Conservation (phyloP, 2,329 filamentous ascomycete genomes). For the Dactylonectria estremocensis region DNA sequence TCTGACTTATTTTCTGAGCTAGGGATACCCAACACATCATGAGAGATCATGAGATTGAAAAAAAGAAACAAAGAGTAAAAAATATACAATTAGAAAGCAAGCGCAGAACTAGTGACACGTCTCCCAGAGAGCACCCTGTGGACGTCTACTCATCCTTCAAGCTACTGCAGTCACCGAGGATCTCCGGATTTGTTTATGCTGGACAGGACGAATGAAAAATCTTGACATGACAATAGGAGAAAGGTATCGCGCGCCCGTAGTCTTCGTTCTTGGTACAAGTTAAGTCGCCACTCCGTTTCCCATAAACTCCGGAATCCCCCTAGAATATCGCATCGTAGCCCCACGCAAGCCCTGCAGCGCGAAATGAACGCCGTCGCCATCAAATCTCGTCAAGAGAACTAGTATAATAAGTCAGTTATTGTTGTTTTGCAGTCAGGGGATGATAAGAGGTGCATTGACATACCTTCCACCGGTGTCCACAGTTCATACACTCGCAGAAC, state of each 20-base stretch:
- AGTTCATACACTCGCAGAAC: constrained; percentile 80
- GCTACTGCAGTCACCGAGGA: constrained; percentile 19
- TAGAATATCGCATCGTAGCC: constrained; percentile 31
- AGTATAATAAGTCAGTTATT: constrained; percentile 27
- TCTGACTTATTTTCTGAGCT: constrained; percentile 67
- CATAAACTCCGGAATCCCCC: constrained; percentile 45
- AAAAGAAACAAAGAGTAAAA: background rate
- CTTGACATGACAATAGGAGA: constrained; percentile 35
- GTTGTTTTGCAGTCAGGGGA: background rate
- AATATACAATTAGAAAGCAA: constrained; percentile 2
- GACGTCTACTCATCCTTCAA: constrained; percentile 10
- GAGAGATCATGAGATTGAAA: constrained; percentile 23
- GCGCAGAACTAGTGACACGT: constrained; percentile 11
- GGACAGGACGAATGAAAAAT: constrained; percentile 21
- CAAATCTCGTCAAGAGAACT: constrained; percentile 45
- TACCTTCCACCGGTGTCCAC: constrained; percentile 82
- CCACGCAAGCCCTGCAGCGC: constrained; percentile 30
- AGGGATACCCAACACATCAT: constrained; percentile 55
- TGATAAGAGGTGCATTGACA: constrained; percentile 43
- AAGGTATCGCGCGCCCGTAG: constrained; percentile 42
- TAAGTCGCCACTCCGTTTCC: constrained; percentile 44
- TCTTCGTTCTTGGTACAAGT: constrained; percentile 45
- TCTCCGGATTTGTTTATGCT: background rate
- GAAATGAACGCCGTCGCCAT: constrained; percentile 39
- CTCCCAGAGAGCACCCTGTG: constrained; percentile 4